A percentile compares a stretch with the other conserved stretches of the same genome.
phyloP scores from a whole-genome alignment of 257 asterid genomes.

The Solanum chiquidenum region DNA sequence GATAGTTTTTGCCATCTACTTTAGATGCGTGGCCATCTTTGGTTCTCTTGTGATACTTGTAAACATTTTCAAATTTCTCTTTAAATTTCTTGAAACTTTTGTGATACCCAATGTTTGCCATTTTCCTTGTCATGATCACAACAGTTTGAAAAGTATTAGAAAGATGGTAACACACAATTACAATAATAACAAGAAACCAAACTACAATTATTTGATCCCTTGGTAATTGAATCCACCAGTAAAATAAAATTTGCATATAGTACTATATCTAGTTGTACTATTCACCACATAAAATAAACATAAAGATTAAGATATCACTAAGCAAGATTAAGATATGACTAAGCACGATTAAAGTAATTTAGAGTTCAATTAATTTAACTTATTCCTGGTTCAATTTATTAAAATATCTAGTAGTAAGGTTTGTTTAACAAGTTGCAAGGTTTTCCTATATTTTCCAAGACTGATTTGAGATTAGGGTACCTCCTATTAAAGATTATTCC shows the following conservation, averaged over 20 bases:
- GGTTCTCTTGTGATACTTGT: conserved; percentile 79
- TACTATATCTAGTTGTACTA: not conserved
- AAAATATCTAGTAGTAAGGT: not conserved
- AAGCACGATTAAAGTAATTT: not conserved
- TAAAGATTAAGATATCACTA: conserved; percentile 4
- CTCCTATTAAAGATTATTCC: not conserved
- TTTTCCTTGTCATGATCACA: conserved; percentile 47
- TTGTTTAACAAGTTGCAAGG: too few species aligned
- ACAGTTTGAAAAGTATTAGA: not conserved
- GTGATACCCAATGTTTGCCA: conserved; percentile 76
- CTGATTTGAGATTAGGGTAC: not conserved
- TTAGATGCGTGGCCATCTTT: conserved; percentile 72
- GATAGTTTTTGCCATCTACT: conserved; percentile 67
- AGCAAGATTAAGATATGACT: not conserved
- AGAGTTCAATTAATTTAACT: not conserved
- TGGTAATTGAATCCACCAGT: conserved; percentile 5
- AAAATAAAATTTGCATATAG: not conserved
- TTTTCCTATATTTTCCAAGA: too few species aligned
- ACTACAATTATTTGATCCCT: not conserved
- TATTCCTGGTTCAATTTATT: not conserved
- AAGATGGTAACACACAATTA: not conserved
- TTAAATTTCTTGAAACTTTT: conserved; percentile 69
- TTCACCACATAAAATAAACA: conserved; percentile 33
- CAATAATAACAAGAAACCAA: not conserved
- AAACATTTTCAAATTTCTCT: conserved; percentile 84